Percentiles rank a stretch among this genome's conserved stretches.
phyloP scores from a whole-genome alignment of 768 basidiomycete species.

The Pleurotus sapidus region DNA sequence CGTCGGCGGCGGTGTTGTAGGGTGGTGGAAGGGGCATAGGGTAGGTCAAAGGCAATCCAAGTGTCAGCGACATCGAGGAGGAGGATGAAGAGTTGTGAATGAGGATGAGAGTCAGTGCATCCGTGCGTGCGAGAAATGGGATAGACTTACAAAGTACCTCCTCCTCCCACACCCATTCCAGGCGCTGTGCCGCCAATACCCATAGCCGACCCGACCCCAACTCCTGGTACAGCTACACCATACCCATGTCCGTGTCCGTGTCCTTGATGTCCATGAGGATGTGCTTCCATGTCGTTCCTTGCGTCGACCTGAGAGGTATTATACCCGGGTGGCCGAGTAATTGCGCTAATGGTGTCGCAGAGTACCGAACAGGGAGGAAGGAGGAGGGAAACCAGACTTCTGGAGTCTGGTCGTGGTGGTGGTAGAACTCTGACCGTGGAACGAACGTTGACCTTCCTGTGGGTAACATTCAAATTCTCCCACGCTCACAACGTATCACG shows the following conservation, averaged over 20 bases:
- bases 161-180: no score
- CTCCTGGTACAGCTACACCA: conserved; percentile 1
- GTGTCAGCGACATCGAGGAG: conserved; percentile 2
- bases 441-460: no score
- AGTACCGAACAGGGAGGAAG: no score
- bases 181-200: not conserved
- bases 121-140: no score
- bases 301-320: not conserved
- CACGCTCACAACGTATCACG: no score
- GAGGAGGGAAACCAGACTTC: no score
- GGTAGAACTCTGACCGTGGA: no score
- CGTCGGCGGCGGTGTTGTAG: not conserved
- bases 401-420: no score
- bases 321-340: no score
- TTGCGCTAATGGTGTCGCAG: no score
- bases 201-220: conserved; percentile 10
- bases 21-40: conserved; percentile 1
- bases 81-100: conserved; percentile 19
- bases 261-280: not conserved
- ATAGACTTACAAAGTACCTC: no score
- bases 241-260: not conserved
- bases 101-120: conserved; percentile 7
- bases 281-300: not conserved
- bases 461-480: no score
- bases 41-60: not conserved